Evolutionary conservation across 1,139 yeast genomes (phyloP).

Genomic region (Debaryomyces fabryi): DNA sequence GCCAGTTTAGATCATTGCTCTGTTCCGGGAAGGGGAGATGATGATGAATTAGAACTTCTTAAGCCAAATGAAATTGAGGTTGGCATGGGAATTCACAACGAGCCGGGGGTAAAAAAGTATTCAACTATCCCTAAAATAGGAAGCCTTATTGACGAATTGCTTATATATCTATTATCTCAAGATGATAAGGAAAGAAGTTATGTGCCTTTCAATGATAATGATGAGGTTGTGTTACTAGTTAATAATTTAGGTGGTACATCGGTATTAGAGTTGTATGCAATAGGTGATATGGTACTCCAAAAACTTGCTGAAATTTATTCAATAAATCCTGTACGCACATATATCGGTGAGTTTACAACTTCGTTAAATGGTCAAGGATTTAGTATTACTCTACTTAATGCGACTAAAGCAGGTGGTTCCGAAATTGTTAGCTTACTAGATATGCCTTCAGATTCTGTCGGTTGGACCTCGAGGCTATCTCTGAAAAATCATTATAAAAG

Average conservation of each 20-base stretch:
- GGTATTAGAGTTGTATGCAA: conserved; percentile 49
- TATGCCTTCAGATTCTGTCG: conserved; percentile 65
- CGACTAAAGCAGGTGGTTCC: conserved; percentile 36
- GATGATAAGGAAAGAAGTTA: conserved; percentile 59
- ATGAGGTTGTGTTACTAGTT: conserved; percentile 60
- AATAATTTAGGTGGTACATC: conserved; percentile 66
- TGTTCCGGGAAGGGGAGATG: conserved; percentile 62
- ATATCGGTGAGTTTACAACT: conserved; percentile 67
- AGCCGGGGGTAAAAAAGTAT: conserved; percentile 68
- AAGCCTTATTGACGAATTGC: conserved; percentile 15
- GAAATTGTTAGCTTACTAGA: conserved; percentile 53
- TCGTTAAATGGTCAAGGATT: conserved; percentile 79
- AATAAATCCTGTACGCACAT: conserved; percentile 62
- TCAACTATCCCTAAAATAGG: conserved; percentile 62
- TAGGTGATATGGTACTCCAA: conserved; percentile 21
- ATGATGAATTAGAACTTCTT: conserved; percentile 13
- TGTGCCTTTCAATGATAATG: conserved; percentile 52
- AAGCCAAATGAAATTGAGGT: conserved; percentile 59
- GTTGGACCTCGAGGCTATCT: conserved; percentile 44
- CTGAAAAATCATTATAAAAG: neutral
- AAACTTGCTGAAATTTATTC: conserved; percentile 50
- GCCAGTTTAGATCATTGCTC: conserved; percentile 77
- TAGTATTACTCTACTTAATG: conserved; percentile 65
- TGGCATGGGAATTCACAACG: conserved; percentile 87
- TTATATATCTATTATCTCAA: conserved; percentile 8